These are phyloP conservation scores for Cardiospermum halicacabum DNA, from an alignment of 345 rosid species.

Conservation along the genomic window DNA sequence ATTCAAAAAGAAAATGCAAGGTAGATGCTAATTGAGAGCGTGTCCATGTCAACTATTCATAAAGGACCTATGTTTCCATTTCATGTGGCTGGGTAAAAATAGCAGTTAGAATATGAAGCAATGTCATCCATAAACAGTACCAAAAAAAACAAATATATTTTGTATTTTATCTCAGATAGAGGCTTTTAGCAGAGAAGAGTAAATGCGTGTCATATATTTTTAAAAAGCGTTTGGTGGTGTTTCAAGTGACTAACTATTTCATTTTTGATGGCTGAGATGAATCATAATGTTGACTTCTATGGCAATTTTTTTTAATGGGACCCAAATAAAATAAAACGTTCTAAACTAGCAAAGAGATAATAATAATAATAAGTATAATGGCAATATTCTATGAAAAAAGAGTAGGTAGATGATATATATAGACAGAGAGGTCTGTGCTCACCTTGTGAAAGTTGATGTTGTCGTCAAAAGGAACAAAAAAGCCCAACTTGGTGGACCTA, in stretches of 20 bases:
- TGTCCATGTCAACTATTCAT: background rate
- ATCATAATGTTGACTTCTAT: conserved; percentile 26
- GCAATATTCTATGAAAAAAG: background rate
- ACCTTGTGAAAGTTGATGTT: conserved; percentile 99
- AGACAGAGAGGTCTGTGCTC: background rate
- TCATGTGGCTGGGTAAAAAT: background rate
- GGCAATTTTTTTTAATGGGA: conserved; percentile 24
- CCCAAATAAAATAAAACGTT: conserved; percentile 35
- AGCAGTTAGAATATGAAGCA: too few relatives aligned
- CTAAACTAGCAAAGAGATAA: conserved; percentile 20
- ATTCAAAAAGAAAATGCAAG: background rate
- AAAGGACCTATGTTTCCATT: background rate
- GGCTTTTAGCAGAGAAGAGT: conserved; percentile 28
- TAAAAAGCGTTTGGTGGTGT: conserved; percentile 6
- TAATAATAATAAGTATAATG: background rate
- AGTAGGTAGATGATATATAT: background rate
- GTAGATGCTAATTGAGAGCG: background rate
- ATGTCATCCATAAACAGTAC: too few relatives aligned
- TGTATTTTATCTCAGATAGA: too few relatives aligned
- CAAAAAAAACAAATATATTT: too few relatives aligned
- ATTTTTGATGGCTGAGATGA: conserved; percentile 14
- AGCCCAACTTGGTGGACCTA: conserved; percentile 70
- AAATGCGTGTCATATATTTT: conserved; percentile 3
- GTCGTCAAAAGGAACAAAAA: conserved; percentile 86
- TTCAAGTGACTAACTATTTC: background rate